Evolutionary conservation across 169 alveolate species (phyloP).

Genomic region (Plasmodium blacklocki): DNA sequence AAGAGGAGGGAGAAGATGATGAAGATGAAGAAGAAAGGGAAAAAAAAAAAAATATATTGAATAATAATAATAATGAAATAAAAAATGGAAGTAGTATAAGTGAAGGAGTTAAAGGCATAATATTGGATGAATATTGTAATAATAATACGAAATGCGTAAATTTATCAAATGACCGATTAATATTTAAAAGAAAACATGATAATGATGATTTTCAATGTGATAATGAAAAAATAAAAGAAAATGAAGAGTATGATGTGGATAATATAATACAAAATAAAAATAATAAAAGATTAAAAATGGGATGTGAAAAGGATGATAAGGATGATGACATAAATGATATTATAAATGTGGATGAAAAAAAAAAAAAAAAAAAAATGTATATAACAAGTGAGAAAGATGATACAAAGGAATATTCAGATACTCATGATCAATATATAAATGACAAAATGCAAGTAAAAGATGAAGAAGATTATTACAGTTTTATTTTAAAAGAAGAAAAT

Average conservation of each 20-base stretch:
- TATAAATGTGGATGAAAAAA: neutral
- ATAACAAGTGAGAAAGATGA: neutral
- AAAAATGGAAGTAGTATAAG: neutral
- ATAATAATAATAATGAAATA: neutral
- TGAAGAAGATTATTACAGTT: constrained; percentile 13
- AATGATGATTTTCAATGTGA: neutral
- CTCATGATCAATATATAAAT: neutral
- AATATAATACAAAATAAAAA: neutral
- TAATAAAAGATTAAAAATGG: neutral
- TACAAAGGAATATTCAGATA: neutral
- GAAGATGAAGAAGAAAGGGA: neutral
- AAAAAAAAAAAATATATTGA: neutral
- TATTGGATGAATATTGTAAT: neutral
- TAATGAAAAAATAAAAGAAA: neutral
- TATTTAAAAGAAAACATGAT: no score
- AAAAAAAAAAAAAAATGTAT: neutral
- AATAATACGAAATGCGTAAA: neutral
- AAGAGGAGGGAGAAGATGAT: constrained; percentile 1
- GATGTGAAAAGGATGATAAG: neutral
- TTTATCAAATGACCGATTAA: neutral
- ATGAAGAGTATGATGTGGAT: neutral
- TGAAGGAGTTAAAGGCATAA: neutral
- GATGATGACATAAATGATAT: neutral
- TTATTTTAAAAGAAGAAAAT: constrained; percentile 27
- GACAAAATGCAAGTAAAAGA: neutral